phyloP scores from a whole-genome alignment of 345 rosid species.

The Capsella bursapastoris region DNA sequence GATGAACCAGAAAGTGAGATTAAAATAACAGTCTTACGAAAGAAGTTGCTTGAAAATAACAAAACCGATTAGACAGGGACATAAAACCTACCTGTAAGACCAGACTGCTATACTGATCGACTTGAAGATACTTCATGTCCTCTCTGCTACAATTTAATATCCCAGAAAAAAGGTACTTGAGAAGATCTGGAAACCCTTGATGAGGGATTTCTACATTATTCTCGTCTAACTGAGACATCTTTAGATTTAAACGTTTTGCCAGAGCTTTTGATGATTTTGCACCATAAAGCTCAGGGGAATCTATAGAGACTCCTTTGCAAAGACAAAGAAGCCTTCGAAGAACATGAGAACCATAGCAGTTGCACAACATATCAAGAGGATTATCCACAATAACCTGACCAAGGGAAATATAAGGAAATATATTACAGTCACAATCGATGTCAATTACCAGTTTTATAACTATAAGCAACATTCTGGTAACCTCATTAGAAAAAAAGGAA shows the following conservation, averaged over 20 bases:
- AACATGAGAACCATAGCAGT: conserved; percentile 93
- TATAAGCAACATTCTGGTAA: neutral
- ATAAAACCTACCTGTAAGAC: conserved; percentile 75
- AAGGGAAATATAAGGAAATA: conserved; percentile 26
- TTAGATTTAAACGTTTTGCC: conserved; percentile 76
- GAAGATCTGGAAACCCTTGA: conserved; percentile 69
- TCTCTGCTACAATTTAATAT: conserved; percentile 58
- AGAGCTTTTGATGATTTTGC: conserved; percentile 63
- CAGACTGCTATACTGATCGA: conserved; percentile 80
- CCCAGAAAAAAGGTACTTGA: conserved; percentile 64
- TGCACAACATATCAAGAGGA: conserved; percentile 70
- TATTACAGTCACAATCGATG: conserved; percentile 12
- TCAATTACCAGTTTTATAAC: conserved; percentile 5
- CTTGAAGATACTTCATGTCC: conserved; percentile 60
- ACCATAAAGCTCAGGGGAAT: conserved; percentile 71
- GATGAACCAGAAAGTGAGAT: conserved; percentile 15
- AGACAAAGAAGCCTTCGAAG: conserved; percentile 91
- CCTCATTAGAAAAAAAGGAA: conserved; percentile 10
- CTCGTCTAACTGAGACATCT: conserved; percentile 47
- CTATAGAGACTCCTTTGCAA: conserved; percentile 79
- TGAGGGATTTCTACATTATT: conserved; percentile 46
- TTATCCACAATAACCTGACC: conserved; percentile 66
- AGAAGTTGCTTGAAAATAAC: conserved; percentile 8
- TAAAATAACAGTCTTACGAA: conserved; percentile 10
- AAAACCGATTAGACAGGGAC: conserved; percentile 6